Percentiles rank a stretch among this genome's conserved stretches.
Conservation (phyloP, 805 yeast genomes). For the Pichia thaimueangensis region DNA sequence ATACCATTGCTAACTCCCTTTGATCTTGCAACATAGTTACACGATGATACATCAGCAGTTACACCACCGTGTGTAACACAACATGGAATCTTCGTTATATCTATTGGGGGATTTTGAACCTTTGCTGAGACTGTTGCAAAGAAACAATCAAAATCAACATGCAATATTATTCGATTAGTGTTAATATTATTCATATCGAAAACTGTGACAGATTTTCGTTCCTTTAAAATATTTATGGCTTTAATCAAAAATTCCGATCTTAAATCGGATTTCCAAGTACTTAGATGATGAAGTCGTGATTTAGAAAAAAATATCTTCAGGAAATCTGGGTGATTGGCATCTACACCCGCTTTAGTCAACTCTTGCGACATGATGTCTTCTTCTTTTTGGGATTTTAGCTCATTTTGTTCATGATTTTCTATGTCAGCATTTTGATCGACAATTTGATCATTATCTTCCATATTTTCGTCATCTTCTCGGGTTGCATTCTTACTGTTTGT, state of each 20-base stretch:
- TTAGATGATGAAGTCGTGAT: slow-evolving; percentile 82
- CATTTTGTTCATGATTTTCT: slow-evolving; percentile 14
- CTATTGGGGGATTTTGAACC: slow-evolving; percentile 42
- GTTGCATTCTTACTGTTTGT: slow-evolving; percentile 2
- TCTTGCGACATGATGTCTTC: slow-evolving; percentile 12
- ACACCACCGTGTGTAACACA: slow-evolving; percentile 59
- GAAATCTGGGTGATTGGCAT: slow-evolving; percentile 75
- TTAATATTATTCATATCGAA: not conserved
- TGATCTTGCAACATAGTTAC: slow-evolving; percentile 82
- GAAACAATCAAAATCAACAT: slow-evolving; percentile 90
- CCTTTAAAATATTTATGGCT: slow-evolving; percentile 30
- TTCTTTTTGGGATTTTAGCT: slow-evolving; percentile 4
- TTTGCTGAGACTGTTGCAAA: slow-evolving; percentile 81
- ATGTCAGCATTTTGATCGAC: slow-evolving; percentile 7
- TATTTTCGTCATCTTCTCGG: not conserved
- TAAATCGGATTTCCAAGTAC: slow-evolving; percentile 78
- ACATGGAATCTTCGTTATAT: slow-evolving; percentile 43
- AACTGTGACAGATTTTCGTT: no score
- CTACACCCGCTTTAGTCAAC: slow-evolving; percentile 24
- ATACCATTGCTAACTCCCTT: slow-evolving; percentile 79
- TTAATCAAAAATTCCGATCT: slow-evolving; percentile 50
- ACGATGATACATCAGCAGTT: slow-evolving; percentile 80
- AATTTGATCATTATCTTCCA: slow-evolving; percentile 6
- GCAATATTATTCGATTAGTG: slow-evolving; percentile 42
- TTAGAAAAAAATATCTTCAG: slow-evolving; percentile 64